These are phyloP conservation scores for Geotrichum aggregatum DNA, from an alignment of 1,139 yeast species.

Conservation along the genomic window DNA sequence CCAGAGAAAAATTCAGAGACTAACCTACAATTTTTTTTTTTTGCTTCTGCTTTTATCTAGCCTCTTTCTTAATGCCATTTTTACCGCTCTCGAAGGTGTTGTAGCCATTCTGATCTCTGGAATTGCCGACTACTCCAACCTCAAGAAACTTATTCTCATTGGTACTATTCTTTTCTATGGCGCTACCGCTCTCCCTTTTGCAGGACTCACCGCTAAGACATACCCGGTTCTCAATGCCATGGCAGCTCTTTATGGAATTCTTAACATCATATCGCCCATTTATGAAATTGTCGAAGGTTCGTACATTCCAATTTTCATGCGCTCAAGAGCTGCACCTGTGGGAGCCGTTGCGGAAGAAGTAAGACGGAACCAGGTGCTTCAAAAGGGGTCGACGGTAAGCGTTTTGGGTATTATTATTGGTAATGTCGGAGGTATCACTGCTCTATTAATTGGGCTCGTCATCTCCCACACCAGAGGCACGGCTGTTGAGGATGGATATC, in stretches of 20 bases:
- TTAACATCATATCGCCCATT: slow-evolving; percentile 38
- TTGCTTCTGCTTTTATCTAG: not conserved
- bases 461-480: slow-evolving; percentile 40
- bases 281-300: slow-evolving; percentile 46
- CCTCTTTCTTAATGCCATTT: slow-evolving; percentile 42
- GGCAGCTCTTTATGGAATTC: slow-evolving; percentile 40
- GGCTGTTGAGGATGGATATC: slow-evolving; percentile 38
- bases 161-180: slow-evolving; percentile 41
- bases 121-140: slow-evolving; percentile 46
- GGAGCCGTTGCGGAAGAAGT: slow-evolving; percentile 35
- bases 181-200: slow-evolving; percentile 42
- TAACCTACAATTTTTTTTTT: no score
- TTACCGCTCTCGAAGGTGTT: slow-evolving; percentile 44
- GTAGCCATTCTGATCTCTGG: slow-evolving; percentile 44
- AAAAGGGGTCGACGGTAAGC: slow-evolving; percentile 43
- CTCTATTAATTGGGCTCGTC: slow-evolving; percentile 43
- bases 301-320: slow-evolving; percentile 46
- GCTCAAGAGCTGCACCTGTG: slow-evolving; percentile 32
- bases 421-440: slow-evolving; percentile 45
- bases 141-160: slow-evolving; percentile 40
- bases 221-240: slow-evolving; percentile 35
- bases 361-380: slow-evolving; percentile 35
- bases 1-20: no score
- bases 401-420: slow-evolving; percentile 43
- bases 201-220: slow-evolving; percentile 35